Base-by-base conservation (phyloP, 257 asterid genomes). In the Solanum corneliomulleri region DNA sequence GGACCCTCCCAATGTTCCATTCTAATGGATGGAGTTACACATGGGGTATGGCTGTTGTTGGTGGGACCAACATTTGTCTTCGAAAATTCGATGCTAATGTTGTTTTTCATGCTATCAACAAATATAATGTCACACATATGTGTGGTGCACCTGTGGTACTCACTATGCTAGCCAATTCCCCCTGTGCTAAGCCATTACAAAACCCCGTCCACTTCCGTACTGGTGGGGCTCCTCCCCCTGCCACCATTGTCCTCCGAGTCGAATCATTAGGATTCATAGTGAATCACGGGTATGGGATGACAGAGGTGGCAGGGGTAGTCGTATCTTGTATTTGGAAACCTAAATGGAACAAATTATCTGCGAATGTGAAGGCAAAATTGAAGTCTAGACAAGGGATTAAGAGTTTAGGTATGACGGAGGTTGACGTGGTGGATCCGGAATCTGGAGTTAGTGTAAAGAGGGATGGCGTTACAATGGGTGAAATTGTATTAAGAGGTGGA, bases 1-100 rank as follows among this genome's bases (percentile, higher is more conserved):
- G 98, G 98, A 94, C 99, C 11, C 87, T 96, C 70, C 99, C 98
- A 10, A 95, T 96, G 94, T 96, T 95, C 86, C 99, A 96, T 85
- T 89, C 99, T 13, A 96, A 96, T 66, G 99, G 99, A 45, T 96
- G 99, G 99, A 95, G 98, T 91, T 96, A 91, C 93, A 91, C 98
- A 4, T 96, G 98, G 98, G 97, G 97, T 4, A 93, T 94, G 93
- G 98, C 99, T 3, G 99, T 96, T n/a, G 94, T 91, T 7, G 99
- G 99, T 6, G 99, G 95, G 0, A 88, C 93, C 37, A 96, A 90
- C 84, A 69, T 96, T 37, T 96, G 99, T 23, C 93, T 96, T n/a
- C 87, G 98, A 7, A 92, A 87, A 29, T 89, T 96, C 78, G 96
- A 96, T 9, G 96, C 98, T 1, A 35, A 39, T 2, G 29, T 84